These are phyloP conservation scores for Blastobotrys chiropterorum DNA, from an alignment of 805 yeast species.

Conservation along the genomic window DNA sequence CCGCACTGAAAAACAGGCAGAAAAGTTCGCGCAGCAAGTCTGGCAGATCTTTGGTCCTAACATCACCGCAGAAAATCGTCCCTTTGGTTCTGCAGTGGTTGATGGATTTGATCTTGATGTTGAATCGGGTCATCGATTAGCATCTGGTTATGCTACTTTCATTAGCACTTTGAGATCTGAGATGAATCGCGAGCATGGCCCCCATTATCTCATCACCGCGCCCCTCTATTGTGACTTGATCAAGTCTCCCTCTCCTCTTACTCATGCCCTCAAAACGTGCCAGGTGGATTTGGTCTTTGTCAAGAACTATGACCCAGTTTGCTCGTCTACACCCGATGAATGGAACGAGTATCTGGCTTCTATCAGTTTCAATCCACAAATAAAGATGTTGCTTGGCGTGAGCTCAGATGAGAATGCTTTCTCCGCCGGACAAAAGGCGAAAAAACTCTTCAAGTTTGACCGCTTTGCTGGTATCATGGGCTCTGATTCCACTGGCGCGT, in stretches of 20 bases:
- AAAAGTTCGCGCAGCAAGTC: constrained; percentile 31
- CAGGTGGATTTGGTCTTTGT: neutral
- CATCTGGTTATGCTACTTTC: constrained; percentile 21
- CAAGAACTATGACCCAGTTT: neutral
- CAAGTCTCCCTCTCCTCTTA: neutral
- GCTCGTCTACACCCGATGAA: neutral
- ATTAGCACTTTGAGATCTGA: neutral
- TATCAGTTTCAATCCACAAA: neutral
- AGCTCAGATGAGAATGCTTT: neutral
- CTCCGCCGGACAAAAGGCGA: neutral
- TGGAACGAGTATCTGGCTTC: neutral
- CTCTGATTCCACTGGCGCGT: neutral
- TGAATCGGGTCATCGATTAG: constrained; percentile 35
- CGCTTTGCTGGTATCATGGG: neutral
- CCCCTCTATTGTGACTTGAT: neutral
- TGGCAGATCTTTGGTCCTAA: constrained; percentile 45
- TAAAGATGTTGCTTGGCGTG: neutral
- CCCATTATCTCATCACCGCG: neutral
- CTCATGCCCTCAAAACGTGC: neutral
- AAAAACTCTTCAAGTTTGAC: neutral
- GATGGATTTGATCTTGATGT: constrained; percentile 66
- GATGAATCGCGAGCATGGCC: neutral
- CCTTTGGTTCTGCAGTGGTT: constrained; percentile 49
- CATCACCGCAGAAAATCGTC: constrained; percentile 31
- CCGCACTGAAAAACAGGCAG: constrained; percentile 39